Percentiles rank a stretch among this genome's conserved stretches.
These are phyloP conservation scores for Brasenia schreberi DNA, from an alignment of 164 flowering plant genomes.

Conservation along the genomic window DNA sequence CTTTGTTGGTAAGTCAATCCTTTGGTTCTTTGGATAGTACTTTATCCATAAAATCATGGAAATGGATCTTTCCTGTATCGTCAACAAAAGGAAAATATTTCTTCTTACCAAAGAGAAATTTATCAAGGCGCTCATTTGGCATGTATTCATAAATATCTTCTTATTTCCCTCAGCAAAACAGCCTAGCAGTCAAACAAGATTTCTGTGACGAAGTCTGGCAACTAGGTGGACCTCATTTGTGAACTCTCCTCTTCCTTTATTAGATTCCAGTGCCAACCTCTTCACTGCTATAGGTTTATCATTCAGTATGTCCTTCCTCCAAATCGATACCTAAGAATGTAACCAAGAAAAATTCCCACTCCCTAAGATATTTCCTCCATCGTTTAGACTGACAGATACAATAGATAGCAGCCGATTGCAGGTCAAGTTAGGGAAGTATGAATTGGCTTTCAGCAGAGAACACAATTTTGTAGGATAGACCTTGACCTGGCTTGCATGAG, in stretches of 20 bases:
- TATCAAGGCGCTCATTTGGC: not conserved
- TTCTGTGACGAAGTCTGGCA: not conserved
- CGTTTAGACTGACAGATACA: no score
- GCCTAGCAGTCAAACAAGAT: conserved; percentile 2
- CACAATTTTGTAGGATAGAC: no score
- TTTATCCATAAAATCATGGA: conserved; percentile 1
- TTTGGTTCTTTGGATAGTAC: not conserved
- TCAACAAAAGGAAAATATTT: no score
- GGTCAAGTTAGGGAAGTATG: no score
- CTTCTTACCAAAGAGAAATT: conserved; percentile 2
- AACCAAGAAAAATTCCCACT: no score
- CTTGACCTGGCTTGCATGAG: no score
- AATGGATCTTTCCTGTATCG: no score
- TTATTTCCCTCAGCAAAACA: not conserved
- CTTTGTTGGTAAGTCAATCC: not conserved
- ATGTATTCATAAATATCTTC: conserved; percentile 2
- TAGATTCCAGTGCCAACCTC: not conserved
- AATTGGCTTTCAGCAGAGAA: no score
- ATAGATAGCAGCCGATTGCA: no score
- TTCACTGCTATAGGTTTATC: conserved; percentile 2
- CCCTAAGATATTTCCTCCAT: no score
- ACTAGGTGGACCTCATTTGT: conserved; percentile 1
- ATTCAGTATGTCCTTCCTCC: no score
- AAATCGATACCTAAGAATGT: no score
- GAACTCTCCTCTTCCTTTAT: not conserved